A percentile compares a stretch with the other conserved stretches of the same genome.
phyloP scores from a whole-genome alignment of 2,329 filamentous ascomycete species.

The Cercospora brassicicola region DNA sequence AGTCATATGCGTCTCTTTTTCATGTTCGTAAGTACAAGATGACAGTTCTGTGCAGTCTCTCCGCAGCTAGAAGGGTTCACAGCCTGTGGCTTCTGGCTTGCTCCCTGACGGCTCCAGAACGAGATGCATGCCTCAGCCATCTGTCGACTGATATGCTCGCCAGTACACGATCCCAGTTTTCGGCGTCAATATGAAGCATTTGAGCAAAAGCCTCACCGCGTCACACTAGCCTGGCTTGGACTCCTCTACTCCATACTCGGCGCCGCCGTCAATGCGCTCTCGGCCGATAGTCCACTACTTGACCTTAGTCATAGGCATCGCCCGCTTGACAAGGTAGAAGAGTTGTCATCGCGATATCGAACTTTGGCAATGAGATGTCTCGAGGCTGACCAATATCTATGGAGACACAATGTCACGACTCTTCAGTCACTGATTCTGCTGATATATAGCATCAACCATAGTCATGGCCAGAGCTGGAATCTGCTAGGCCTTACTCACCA shows the following conservation, averaged over 20 bases:
- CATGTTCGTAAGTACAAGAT: constrained; percentile 2
- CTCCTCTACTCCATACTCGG: constrained; percentile 4
- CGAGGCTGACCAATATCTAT: constrained; percentile 5
- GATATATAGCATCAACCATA: constrained; percentile 9
- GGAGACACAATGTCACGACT: constrained; percentile 4
- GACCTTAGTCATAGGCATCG: not conserved
- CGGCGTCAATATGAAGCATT: constrained; percentile 2
- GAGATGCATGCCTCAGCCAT: not conserved
- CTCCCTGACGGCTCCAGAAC: not conserved
- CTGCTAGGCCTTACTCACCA: constrained; percentile 7
- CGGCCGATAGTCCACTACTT: not conserved
- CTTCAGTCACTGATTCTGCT: constrained; percentile 1
- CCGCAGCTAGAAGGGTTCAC: not conserved
- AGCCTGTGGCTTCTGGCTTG: not conserved
- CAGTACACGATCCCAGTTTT: constrained; percentile 5
- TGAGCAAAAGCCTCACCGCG: not conserved
- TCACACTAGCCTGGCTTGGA: not conserved
- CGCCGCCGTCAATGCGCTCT: not conserved
- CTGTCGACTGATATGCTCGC: not conserved
- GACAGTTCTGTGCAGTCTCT: not conserved
- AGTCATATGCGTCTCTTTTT: constrained; percentile 11
- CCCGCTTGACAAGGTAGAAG: not conserved
- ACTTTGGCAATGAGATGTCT: not conserved
- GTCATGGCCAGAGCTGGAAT: constrained; percentile 2
- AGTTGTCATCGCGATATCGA: not conserved